phyloP scores from a whole-genome alignment of 1,284 basidiomycete genomes.

The Papiliotrema terrestris region DNA sequence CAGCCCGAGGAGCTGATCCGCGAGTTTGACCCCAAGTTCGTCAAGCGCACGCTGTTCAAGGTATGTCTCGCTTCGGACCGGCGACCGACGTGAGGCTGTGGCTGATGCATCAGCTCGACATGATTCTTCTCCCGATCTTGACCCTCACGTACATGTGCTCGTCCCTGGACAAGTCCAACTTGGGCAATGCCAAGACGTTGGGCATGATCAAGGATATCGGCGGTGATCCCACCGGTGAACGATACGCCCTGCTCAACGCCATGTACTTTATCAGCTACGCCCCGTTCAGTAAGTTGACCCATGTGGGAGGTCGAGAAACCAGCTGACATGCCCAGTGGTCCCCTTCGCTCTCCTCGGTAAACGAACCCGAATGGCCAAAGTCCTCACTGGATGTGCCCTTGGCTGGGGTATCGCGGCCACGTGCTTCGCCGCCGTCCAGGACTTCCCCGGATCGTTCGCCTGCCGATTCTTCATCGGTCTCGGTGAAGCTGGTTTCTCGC shows the following conservation, averaged over 20 bases:
- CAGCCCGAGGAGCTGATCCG: background rate
- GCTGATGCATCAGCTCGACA: slow-evolving; percentile 2
- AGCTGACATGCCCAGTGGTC: slow-evolving; percentile 1
- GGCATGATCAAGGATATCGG: slow-evolving; percentile 11
- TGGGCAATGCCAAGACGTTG: slow-evolving; percentile 10
- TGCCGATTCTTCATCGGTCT: slow-evolving; percentile 41
- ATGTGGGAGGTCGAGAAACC: background rate
- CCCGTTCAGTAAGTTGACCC: slow-evolving; percentile 2
- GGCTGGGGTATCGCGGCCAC: slow-evolving; percentile 8
- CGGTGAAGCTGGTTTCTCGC: slow-evolving; percentile 35
- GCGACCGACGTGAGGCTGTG: background rate
- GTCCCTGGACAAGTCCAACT: slow-evolving; percentile 9
- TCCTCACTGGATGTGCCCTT: slow-evolving; percentile 1
- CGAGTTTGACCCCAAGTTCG: background rate
- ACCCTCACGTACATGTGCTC: slow-evolving; percentile 6
- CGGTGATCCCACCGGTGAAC: slow-evolving; percentile 7
- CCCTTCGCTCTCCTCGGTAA: slow-evolving; percentile 7
- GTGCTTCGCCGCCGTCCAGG: slow-evolving; percentile 3
- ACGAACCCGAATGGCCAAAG: slow-evolving; percentile 5
- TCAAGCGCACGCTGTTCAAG: background rate
- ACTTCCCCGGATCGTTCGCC: slow-evolving; percentile 15
- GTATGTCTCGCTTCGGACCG: background rate
- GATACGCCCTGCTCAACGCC: slow-evolving; percentile 7
- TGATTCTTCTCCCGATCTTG: slow-evolving; percentile 3
- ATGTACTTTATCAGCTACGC: slow-evolving; percentile 9